Conservation (phyloP, 2,329 filamentous ascomycete genomes). For the Colletotrichum acutatum region DNA sequence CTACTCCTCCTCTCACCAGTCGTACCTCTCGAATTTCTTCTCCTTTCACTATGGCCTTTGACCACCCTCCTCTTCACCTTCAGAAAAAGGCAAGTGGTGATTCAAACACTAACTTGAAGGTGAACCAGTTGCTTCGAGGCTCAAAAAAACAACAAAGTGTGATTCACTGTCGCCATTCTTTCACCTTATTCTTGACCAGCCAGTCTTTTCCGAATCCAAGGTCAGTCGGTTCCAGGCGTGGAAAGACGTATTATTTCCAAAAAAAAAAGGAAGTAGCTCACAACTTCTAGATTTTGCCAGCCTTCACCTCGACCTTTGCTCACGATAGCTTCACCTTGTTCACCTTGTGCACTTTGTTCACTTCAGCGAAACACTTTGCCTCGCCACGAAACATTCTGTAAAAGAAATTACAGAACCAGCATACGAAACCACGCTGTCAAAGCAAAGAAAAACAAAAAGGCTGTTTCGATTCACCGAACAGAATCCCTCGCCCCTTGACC, state of each 20-base stretch:
- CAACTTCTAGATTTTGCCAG: background rate
- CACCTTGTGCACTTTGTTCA: background rate
- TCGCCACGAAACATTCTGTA: background rate
- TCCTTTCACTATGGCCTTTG: background rate
- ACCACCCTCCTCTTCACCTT: background rate
- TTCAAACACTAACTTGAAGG: background rate
- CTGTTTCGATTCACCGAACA: background rate
- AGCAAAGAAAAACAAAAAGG: background rate
- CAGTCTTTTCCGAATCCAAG: background rate
- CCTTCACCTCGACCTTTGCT: background rate
- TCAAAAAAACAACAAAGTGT: background rate
- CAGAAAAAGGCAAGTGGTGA: background rate
- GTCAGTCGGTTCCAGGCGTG: background rate
- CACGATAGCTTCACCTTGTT: background rate
- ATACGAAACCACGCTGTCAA: too few species aligned
- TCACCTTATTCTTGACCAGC: background rate
- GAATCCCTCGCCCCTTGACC: background rate
- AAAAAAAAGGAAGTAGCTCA: background rate
- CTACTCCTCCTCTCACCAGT: background rate
- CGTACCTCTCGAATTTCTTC: background rate
- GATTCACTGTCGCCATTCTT: background rate
- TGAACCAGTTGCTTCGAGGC: background rate
- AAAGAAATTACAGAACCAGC: too few species aligned
- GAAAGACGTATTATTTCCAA: too few species aligned
- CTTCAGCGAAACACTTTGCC: background rate